phyloP scores from a whole-genome alignment of 179 eudicot genomes.

The Sideroxylon spinosum region DNA sequence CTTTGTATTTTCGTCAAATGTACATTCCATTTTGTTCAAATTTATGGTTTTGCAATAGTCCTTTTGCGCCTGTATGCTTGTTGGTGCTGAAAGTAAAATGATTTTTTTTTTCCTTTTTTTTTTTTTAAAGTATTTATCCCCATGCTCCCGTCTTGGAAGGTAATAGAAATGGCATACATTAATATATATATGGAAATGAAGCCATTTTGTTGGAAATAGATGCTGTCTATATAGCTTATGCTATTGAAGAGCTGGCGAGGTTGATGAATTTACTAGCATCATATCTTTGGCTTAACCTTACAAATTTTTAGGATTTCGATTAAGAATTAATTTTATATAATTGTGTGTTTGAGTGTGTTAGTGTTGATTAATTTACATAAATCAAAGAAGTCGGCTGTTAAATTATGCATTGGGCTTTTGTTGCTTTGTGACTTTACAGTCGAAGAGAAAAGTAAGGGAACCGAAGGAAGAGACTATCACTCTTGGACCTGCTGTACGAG shows the following conservation, averaged over 20 bases:
- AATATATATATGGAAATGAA: too few species aligned
- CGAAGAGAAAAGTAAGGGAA: constrained; percentile 72
- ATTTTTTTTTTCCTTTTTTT: too few species aligned
- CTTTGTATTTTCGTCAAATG: not conserved
- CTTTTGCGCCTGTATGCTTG: not conserved
- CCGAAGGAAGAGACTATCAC: constrained; percentile 80
- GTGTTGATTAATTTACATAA: too few species aligned
- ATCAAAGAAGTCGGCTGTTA: too few species aligned
- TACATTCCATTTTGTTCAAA: not conserved
- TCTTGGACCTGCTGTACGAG: constrained; percentile 63
- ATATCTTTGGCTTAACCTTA: too few species aligned
- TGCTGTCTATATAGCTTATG: too few species aligned
- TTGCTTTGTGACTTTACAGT: constrained; percentile 28
- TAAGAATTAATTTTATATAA: too few species aligned
- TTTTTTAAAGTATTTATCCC: not conserved
- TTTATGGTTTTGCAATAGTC: not conserved
- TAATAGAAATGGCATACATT: not conserved
- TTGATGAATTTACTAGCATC: too few species aligned
- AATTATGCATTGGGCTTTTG: not conserved
- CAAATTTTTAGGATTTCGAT: too few species aligned
- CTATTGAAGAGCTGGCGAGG: too few species aligned
- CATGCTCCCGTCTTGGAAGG: not conserved
- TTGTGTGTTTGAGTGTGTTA: too few species aligned
- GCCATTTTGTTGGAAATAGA: too few species aligned
- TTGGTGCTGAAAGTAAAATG: not conserved